phyloP scores from a whole-genome alignment of 2,329 filamentous ascomycete genomes.

The Exophiala sp. region DNA sequence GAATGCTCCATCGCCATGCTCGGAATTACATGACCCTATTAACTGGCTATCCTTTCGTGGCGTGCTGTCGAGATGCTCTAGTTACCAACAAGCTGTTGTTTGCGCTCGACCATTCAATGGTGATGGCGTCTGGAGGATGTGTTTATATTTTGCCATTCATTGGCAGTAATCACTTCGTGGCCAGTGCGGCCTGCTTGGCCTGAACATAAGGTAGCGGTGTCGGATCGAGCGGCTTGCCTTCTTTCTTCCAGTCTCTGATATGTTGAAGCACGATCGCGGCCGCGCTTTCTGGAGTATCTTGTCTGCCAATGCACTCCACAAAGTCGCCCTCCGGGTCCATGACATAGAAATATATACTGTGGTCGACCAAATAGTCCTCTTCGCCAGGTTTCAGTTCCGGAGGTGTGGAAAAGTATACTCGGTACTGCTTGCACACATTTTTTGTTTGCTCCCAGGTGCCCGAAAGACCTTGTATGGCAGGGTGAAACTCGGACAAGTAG shows the following conservation, averaged over 20 bases:
- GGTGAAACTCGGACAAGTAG: constrained; percentile 90
- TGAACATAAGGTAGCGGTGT: constrained; percentile 25
- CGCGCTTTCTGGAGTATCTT: constrained; percentile 85
- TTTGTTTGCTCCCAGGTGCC: constrained; percentile 94
- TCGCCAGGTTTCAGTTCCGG: constrained; percentile 82
- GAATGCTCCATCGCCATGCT: constrained; percentile 14
- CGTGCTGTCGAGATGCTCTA: too few species aligned
- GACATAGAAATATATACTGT: constrained; percentile 98
- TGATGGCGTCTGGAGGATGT: not conserved
- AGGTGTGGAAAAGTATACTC: constrained; percentile 96
- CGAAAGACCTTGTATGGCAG: constrained; percentile 79
- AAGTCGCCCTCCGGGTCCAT: constrained; percentile 99
- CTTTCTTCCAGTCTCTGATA: constrained; percentile 70
- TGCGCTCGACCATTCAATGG: not conserved
- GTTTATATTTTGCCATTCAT: not conserved
- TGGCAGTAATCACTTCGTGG: constrained; percentile 1
- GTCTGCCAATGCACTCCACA: constrained; percentile 90
- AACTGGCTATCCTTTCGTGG: too few species aligned
- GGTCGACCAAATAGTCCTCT: constrained; percentile 88
- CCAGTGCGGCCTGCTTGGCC: constrained; percentile 4
- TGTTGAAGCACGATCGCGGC: constrained; percentile 82
- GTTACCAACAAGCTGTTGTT: not conserved
- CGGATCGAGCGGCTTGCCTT: constrained; percentile 51
- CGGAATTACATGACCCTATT: not conserved
- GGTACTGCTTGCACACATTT: constrained; percentile 88